Conservation (phyloP, 352 stramenopile species). For the Peronospora farinosa region DNA sequence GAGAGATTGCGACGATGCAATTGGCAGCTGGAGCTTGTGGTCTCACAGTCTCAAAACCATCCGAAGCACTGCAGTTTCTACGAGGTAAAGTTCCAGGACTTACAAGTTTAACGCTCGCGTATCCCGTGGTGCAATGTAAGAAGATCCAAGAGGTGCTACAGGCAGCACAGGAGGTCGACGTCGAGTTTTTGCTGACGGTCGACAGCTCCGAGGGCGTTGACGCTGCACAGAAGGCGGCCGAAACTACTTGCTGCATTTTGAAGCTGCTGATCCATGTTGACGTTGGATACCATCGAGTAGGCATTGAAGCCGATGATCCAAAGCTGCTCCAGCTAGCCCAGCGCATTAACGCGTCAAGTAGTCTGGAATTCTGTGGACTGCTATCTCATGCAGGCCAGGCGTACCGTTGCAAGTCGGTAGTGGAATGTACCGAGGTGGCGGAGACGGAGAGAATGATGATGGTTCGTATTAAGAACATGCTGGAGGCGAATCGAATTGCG, state of each 20-base stretch:
- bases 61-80: constrained; percentile 61
- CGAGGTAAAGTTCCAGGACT: constrained; percentile 37
- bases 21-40: constrained; percentile 46
- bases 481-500: constrained; percentile 49
- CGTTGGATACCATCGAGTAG: constrained; percentile 70
- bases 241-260: constrained; percentile 33
- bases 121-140: constrained; percentile 53
- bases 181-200: constrained; percentile 57
- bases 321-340: constrained; percentile 43
- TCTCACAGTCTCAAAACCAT: constrained; percentile 63
- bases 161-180: constrained; percentile 34
- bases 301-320: constrained; percentile 50
- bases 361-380: constrained; percentile 50
- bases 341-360: constrained; percentile 43
- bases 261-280: constrained; percentile 70
- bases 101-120: constrained; percentile 54
- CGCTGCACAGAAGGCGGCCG: constrained; percentile 45
- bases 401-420: constrained; percentile 45
- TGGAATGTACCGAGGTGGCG: constrained; percentile 44
- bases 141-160: constrained; percentile 54
- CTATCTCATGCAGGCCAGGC: constrained; percentile 66
- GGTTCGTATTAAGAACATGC: constrained; percentile 48
- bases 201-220: constrained; percentile 51
- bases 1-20: constrained; percentile 55
- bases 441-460: constrained; percentile 58